A percentile compares a stretch with the other conserved stretches of the same genome.
Conservation (phyloP, 495 filamentous ascomycete genomes). For the Daldinia grandis region DNA sequence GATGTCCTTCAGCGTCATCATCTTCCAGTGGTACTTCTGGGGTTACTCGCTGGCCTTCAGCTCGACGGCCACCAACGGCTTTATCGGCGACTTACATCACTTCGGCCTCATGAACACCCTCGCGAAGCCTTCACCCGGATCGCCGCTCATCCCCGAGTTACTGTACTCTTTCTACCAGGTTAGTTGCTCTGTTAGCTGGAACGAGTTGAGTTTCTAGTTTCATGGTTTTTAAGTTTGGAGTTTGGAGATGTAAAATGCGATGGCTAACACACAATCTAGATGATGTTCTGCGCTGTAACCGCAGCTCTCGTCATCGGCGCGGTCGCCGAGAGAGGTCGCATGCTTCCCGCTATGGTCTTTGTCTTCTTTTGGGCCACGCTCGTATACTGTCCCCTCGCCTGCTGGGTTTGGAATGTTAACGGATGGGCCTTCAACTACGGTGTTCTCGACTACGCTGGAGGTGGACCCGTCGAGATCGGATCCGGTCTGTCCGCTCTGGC, state of each 20-base stretch:
- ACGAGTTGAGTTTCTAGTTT: constrained; percentile 55
- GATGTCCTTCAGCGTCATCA: constrained; percentile 88
- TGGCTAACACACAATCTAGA: constrained; percentile 57
- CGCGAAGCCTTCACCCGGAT: constrained; percentile 80
- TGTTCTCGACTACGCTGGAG: constrained; percentile 95
- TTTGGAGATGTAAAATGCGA: constrained; percentile 12
- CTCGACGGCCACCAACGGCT: constrained; percentile 75
- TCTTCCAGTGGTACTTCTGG: constrained; percentile 99
- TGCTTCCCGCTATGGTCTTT: constrained; percentile 96
- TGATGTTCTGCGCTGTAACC: constrained; percentile 96
- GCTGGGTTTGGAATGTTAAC: constrained; percentile 94
- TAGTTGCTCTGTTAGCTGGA: constrained; percentile 67
- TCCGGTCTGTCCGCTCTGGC: constrained; percentile 93
- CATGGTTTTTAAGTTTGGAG: constrained; percentile 36
- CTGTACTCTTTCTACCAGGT: constrained; percentile 92
- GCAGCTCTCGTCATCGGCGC: constrained; percentile 92
- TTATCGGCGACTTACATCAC: constrained; percentile 86
- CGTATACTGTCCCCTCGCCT: constrained; percentile 95
- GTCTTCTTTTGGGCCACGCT: constrained; percentile 95
- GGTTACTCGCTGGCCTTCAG: constrained; percentile 95
- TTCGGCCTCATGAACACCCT: constrained; percentile 84
- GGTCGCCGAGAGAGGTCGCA: constrained; percentile 90
- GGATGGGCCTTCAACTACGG: constrained; percentile 94
- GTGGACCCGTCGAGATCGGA: constrained; percentile 96
- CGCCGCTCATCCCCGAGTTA: constrained; percentile 84